Conservation (phyloP, 73 alveolate species). For the Symbiodinium pilosum region DNA sequence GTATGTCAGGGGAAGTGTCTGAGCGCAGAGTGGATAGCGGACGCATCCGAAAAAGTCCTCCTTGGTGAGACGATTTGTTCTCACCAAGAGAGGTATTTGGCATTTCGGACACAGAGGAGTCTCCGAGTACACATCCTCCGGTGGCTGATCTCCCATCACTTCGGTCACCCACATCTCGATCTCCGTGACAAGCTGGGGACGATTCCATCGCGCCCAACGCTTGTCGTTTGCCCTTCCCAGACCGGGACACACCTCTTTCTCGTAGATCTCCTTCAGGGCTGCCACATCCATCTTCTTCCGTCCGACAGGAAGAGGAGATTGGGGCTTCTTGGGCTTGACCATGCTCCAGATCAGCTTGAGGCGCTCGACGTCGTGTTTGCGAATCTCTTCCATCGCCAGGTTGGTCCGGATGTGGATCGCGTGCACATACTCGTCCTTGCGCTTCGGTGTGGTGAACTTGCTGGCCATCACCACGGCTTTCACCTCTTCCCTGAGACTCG, state of each 20-base stretch:
- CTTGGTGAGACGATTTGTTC: background rate
- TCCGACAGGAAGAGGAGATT: background rate
- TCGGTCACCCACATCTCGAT: background rate
- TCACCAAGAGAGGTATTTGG: background rate
- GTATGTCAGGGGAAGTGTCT: background rate
- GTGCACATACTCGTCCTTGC: background rate
- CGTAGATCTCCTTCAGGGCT: background rate
- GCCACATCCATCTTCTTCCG: slow-evolving; percentile 5
- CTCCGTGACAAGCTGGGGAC: background rate
- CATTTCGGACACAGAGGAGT: background rate
- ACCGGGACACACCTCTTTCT: background rate
- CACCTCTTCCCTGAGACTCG: background rate
- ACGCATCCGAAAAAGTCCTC: background rate
- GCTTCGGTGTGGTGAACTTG: background rate
- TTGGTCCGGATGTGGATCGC: background rate
- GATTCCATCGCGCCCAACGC: background rate
- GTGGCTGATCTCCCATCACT: background rate
- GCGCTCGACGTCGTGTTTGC: background rate
- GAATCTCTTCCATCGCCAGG: background rate
- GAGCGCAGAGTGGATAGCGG: background rate
- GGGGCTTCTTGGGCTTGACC: background rate
- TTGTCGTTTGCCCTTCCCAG: background rate
- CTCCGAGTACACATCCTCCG: background rate
- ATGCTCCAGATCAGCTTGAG: background rate
- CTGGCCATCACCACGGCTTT: background rate